Base-by-base conservation (phyloP, 345 rosid genomes). In the Dipteronia dyeriana region DNA sequence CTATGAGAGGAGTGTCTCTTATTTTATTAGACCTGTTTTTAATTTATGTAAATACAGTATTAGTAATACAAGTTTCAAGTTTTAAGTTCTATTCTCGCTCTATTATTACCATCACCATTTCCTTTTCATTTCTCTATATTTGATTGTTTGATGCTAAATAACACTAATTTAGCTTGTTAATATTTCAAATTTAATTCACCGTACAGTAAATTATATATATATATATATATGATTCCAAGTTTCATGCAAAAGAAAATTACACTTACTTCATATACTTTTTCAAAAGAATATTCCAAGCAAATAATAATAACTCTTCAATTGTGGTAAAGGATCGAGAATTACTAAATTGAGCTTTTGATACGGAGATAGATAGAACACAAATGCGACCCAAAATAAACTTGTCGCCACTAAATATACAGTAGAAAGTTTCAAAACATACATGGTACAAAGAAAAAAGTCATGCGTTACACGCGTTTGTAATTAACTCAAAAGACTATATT, bases 61-160 rank as follows among this genome's bases (percentile, higher is more conserved):
- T 63, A 63, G 61, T 45, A 64, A 74, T 74, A 49, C 49, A 64
- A 62, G 11, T 43, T 43, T 45, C 10, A 23, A 41, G 56, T 61
- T 61, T 1, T 5, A 11, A 34, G 38, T 68, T n/a, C 13, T 1
- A 26, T 26, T 1, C 16, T 25, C 45, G 38, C 38, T 23, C n/a
- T n/a, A 4, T 4, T 4, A 34, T 38, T 11, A 20, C 13, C 13
- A 34, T 38, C 5, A 20, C 13, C 13, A 14, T 13, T 45, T 7
- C 29, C 14, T 68, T 22, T 12, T 43, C 17, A 4, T 43, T 47
- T 11, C 10, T 49, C 11, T 23, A 2, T 68, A 22, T 47, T 56
- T 29, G 31, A n/a, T 29, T 29, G 31, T 1, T 29, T 29, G 31
- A 29, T 29, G 3, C 31, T 29, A 2, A 29, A 29, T 29, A 29